A percentile compares a stretch with the other conserved stretches of the same genome.
phyloP scores from a whole-genome alignment of 2,329 filamentous ascomycete species.

The Cordyceps cateniannulata region DNA sequence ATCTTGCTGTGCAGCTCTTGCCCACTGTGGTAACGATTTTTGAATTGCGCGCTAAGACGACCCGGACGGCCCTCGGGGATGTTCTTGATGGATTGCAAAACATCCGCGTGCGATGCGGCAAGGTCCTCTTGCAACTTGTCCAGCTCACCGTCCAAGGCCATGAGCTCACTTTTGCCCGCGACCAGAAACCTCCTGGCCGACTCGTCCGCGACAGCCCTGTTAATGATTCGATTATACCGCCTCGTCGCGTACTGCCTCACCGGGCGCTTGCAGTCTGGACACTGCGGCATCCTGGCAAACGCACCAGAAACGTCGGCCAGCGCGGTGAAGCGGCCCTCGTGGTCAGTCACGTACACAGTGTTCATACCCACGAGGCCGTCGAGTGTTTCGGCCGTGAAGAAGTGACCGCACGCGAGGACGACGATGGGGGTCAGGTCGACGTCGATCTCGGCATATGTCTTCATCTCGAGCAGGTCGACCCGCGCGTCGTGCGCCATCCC shows the following conservation, averaged over 20 bases:
- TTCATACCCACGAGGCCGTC: conserved; percentile 52
- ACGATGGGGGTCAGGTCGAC: conserved; percentile 53
- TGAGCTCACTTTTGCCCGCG: conserved; percentile 26
- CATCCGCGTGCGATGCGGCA: background rate
- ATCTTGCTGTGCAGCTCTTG: background rate
- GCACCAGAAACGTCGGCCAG: conserved; percentile 36
- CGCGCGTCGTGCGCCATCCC: conserved; percentile 29
- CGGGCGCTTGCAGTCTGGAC: conserved; percentile 51
- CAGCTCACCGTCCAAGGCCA: conserved; percentile 22
- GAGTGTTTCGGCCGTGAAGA: conserved; percentile 51
- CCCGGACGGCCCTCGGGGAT: no score
- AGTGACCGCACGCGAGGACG: conserved; percentile 55
- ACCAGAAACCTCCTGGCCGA: conserved; percentile 53
- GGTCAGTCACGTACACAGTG: conserved; percentile 38
- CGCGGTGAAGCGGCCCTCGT: conserved; percentile 21
- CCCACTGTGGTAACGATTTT: background rate
- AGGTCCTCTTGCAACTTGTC: conserved; percentile 16
- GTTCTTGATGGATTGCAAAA: background rate
- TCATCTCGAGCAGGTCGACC: conserved; percentile 51
- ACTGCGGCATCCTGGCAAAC: conserved; percentile 38
- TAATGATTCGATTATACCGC: conserved; percentile 56
- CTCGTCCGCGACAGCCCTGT: conserved; percentile 53
- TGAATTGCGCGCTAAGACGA: no score
- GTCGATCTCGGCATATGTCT: conserved; percentile 48
- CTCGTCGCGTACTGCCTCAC: conserved; percentile 43